Evolutionary conservation across 768 basidiomycete genomes (phyloP), one percentile per base, ranked within the genome.

Genomic region (Boletus sp.): DNA sequence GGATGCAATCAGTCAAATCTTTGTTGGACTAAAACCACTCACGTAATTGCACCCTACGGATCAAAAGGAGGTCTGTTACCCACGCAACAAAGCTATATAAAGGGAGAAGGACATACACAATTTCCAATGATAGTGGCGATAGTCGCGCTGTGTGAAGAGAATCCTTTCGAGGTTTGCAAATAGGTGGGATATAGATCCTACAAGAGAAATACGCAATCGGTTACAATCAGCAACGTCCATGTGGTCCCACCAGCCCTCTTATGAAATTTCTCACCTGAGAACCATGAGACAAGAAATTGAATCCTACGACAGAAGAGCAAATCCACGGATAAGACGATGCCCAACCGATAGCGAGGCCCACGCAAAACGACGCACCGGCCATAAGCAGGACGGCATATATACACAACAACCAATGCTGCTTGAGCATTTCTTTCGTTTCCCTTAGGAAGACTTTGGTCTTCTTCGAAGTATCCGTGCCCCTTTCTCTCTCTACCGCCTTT

Each of bases 321-420:
- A 23, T 9, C 15, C 17, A 27, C 13, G 4, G 9, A 50, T 52
- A 6, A 49, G 51, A 33, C 3, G 29, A 35, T 2, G 9, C 4
- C 10, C 11, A 17, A 19, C 25, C 39, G 27, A 34, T 1, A 21
- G 34, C 21, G 2, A 11, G 14, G 19, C 25, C 7, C 1, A 14
- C 11, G 17, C 1, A 7, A 34, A 58, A 54, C 11, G 14, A 67
- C 67, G 42, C 37, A 75, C 75, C 76, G 5, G 88, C 84, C 88
- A 93, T 90, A 54, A 94, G 79, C 34, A 93, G 72, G 25, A 94
- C 77, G 7, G 89, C 88, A 62, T 94, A 95, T 53, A 94, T 82
- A 65, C 88, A 91, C 40, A 88, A 66, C 25, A 82, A 48, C 93
- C 93, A 96, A 67, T 97, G 90, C 1, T 68, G 70, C 74, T 83